Evolutionary conservation across 208 protist species (phyloP).

Genomic region (Porcisia hertigi): DNA sequence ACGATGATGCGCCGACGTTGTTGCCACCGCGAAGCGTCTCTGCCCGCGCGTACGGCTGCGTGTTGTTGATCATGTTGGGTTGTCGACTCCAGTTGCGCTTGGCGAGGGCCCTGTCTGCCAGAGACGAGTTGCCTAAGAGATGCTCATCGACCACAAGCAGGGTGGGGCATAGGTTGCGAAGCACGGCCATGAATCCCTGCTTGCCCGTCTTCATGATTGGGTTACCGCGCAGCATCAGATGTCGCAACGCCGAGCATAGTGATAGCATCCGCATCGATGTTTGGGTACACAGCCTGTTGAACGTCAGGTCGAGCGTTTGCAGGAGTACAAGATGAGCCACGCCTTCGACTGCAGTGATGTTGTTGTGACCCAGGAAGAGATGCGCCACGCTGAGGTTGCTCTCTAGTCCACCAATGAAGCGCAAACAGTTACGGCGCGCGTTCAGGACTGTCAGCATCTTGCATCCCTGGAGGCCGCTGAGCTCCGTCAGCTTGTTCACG

Average conservation of each 20-base stretch:
- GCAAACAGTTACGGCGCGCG: constrained; percentile 66
- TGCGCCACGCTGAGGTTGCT: constrained; percentile 58
- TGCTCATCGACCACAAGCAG: constrained; percentile 67
- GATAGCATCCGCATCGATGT: constrained; percentile 69
- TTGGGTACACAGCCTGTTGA: constrained; percentile 66
- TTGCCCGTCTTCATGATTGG: constrained; percentile 50
- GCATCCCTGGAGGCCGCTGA: constrained; percentile 63
- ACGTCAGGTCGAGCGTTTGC: constrained; percentile 84
- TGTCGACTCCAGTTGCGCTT: constrained; percentile 34
- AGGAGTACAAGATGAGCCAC: constrained; percentile 81
- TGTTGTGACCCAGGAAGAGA: constrained; percentile 84
- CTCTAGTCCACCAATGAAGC: constrained; percentile 49
- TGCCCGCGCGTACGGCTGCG: constrained; percentile 12
- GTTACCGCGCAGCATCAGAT: constrained; percentile 79
- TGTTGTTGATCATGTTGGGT: constrained; percentile 32
- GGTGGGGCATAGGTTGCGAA: constrained; percentile 86
- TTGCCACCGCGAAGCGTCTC: constrained; percentile 5
- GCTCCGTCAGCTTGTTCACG: constrained; percentile 55
- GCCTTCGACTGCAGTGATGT: constrained; percentile 57
- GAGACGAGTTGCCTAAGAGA: constrained; percentile 48
- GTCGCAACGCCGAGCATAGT: constrained; percentile 58
- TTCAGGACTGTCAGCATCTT: constrained; percentile 83
- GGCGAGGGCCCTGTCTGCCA: constrained; percentile 41
- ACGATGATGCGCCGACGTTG: background rate
- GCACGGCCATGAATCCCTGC: constrained; percentile 37